Percentiles rank a stretch among this genome's conserved stretches.
These are phyloP conservation scores for Ephemerocybe angulata DNA, from an alignment of 768 basidiomycete species.

Conservation along the genomic window DNA sequence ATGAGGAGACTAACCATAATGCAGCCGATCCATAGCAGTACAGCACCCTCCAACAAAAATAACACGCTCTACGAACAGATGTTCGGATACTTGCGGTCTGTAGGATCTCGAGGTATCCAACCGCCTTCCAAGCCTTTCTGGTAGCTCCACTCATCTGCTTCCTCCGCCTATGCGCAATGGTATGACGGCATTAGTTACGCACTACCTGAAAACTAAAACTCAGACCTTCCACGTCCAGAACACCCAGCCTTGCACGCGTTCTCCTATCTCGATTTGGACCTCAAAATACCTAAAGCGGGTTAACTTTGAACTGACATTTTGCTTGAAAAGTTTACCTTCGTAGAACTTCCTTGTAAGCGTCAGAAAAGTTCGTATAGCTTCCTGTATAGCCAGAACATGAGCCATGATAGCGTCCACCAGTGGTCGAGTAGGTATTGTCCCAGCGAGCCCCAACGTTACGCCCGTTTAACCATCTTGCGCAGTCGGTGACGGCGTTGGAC, in stretches of 20 bases:
- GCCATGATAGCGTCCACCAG: constrained; percentile 46
- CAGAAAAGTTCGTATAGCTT: constrained; percentile 50
- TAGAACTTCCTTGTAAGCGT: constrained; percentile 59
- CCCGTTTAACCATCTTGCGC: constrained; percentile 78
- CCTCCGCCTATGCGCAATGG: constrained; percentile 44
- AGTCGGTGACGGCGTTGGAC: constrained; percentile 71
- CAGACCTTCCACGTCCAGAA: constrained; percentile 79
- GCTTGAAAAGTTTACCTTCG: constrained; percentile 43
- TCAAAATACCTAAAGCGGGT: constrained; percentile 63
- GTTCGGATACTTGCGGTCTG: constrained; percentile 60
- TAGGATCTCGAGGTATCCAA: constrained; percentile 73
- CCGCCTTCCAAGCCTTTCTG: constrained; percentile 68
- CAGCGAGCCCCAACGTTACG: constrained; percentile 66
- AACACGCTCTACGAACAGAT: constrained; percentile 39
- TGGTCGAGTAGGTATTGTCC: constrained; percentile 51
- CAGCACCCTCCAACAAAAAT: not conserved
- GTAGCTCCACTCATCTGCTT: constrained; percentile 75
- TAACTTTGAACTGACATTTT: not conserved
- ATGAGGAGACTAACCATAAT: too few relatives aligned
- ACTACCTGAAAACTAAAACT: not conserved
- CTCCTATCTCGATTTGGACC: constrained; percentile 71
- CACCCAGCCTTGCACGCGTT: constrained; percentile 68
- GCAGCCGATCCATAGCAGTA: not conserved
- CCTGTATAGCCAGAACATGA: constrained; percentile 65
- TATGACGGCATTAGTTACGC: not conserved